These are phyloP conservation scores for Lactifluus piperatus DNA, from an alignment of 768 basidiomycete genomes.

Conservation along the genomic window DNA sequence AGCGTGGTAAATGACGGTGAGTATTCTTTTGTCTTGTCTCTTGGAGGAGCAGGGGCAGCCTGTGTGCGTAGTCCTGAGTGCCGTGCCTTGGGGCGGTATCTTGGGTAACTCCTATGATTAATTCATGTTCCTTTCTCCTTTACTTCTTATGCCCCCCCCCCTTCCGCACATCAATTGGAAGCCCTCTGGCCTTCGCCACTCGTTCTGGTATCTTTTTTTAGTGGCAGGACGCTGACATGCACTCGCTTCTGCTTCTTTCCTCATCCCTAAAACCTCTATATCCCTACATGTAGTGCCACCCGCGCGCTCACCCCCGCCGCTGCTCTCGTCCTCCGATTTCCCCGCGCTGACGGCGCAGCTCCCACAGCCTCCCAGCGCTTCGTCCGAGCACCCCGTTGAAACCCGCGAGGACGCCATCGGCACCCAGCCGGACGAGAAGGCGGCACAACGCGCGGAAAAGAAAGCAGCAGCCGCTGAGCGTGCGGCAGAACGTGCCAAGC, in stretches of 20 bases:
- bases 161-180: neutral
- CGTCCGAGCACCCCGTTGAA: constrained; percentile 22
- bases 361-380: constrained; percentile 26
- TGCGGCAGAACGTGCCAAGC: constrained; percentile 51
- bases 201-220: constrained; percentile 17
- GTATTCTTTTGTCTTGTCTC: neutral
- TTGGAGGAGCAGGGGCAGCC: neutral
- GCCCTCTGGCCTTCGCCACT: neutral
- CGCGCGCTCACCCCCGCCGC: constrained; percentile 29
- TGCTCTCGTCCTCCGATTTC: constrained; percentile 64
- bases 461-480: constrained; percentile 55
- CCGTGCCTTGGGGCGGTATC: constrained; percentile 8
- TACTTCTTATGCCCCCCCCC: neutral
- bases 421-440: constrained; percentile 34
- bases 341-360: constrained; percentile 50
- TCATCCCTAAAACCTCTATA: constrained; percentile 25
- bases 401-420: constrained; percentile 27
- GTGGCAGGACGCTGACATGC: constrained; percentile 19
- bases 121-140: neutral
- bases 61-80: constrained; percentile 12
- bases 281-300: constrained; percentile 17
- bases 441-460: constrained; percentile 36
- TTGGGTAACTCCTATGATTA: neutral
- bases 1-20: constrained; percentile 21
- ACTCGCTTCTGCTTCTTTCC: constrained; percentile 14